phyloP scores from a whole-genome alignment of 2,329 filamentous ascomycete species.

The Ophiostoma tasmaniense region DNA sequence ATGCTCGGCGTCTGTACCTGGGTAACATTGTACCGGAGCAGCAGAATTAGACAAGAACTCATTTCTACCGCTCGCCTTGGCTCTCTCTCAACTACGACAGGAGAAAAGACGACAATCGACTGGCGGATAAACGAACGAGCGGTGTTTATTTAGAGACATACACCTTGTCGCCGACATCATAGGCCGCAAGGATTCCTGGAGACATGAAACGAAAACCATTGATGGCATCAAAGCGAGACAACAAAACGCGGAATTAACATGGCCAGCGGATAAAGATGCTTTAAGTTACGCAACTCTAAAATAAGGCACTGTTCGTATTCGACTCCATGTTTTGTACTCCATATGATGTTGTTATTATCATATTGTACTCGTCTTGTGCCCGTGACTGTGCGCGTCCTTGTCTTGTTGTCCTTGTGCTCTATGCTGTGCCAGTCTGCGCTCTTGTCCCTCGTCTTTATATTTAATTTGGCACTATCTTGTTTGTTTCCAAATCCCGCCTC shows the following conservation, averaged over 20 bases:
- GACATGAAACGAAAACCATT: background rate
- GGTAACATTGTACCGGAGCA: background rate
- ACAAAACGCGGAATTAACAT: background rate
- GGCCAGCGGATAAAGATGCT: background rate
- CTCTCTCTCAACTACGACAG: background rate
- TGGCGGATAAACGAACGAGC: background rate
- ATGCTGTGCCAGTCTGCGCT: background rate
- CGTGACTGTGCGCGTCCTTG: background rate
- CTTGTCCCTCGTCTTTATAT: background rate
- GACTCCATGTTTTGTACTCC: background rate
- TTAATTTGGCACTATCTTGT: background rate
- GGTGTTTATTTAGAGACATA: background rate
- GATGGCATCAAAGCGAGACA: background rate
- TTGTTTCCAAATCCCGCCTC: background rate
- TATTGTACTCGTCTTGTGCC: background rate
- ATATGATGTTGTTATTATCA: background rate
- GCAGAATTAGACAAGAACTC: background rate
- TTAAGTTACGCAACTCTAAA: slow-evolving; percentile 3
- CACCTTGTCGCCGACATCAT: background rate
- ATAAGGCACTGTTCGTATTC: background rate
- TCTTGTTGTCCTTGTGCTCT: background rate
- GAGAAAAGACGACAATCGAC: background rate
- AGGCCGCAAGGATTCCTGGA: background rate
- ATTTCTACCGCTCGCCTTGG: background rate
- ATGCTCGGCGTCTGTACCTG: background rate